Percentiles rank a stretch among this genome's conserved stretches.
phyloP scores from a whole-genome alignment of 805 yeast species.

The Candida orba region DNA sequence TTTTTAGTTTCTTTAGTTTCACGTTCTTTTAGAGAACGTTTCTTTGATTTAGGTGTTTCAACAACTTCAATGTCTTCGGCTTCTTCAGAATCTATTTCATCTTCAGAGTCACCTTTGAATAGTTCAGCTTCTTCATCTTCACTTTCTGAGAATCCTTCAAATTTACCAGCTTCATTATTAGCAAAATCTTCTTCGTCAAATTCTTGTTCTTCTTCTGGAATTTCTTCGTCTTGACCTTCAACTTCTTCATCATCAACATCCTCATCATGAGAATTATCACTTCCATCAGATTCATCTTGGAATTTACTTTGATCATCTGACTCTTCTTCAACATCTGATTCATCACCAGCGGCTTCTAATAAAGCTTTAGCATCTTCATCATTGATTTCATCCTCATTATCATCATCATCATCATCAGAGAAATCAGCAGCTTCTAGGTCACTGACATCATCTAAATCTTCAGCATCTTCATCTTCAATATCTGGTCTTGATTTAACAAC shows the following conservation, averaged over 20 bases:
- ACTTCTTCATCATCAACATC: constrained; percentile 30
- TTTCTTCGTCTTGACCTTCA: constrained; percentile 26
- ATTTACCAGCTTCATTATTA: no score
- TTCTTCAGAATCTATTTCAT: constrained; percentile 23
- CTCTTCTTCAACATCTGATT: constrained; percentile 13
- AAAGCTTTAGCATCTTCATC: constrained; percentile 39
- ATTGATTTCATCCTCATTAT: constrained; percentile 24
- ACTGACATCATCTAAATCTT: constrained; percentile 43
- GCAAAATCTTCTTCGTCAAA: constrained; percentile 19
- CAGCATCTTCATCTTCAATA: constrained; percentile 52
- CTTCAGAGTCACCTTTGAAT: constrained; percentile 30
- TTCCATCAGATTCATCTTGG: constrained; percentile 9
- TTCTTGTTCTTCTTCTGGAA: constrained; percentile 23
- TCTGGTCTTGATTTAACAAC: constrained; percentile 70
- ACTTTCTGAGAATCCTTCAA: constrained; percentile 28
- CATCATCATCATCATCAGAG: constrained; percentile 45
- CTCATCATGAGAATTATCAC: constrained; percentile 26
- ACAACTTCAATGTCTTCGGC: constrained; percentile 25
- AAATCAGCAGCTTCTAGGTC: constrained; percentile 46
- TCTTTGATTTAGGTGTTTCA: constrained; percentile 22
- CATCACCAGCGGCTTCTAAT: constrained; percentile 18
- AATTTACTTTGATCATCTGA: neutral
- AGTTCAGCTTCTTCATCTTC: constrained; percentile 32
- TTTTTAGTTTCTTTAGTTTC: constrained; percentile 16
- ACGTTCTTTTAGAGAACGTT: constrained; percentile 23